Percentiles rank a stretch among this genome's conserved stretches.
These are phyloP conservation scores for Alternaria alternata DNA, from an alignment of 2,329 filamentous ascomycete genomes.

Conservation along the genomic window DNA sequence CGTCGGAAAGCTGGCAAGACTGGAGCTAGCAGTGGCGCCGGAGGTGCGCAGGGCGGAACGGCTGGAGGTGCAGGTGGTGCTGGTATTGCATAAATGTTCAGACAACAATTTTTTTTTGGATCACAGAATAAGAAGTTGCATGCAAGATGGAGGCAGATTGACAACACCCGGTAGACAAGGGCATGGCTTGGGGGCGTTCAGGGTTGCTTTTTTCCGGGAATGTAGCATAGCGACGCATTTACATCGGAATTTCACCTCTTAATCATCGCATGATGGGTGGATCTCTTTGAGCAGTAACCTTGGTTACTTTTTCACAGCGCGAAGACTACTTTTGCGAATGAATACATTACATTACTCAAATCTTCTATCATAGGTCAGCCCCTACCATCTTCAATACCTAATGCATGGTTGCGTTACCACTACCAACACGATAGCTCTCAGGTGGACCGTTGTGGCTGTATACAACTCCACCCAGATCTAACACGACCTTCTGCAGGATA, in stretches of 20 bases:
- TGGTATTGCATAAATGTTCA: neutral
- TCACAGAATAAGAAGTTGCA: neutral
- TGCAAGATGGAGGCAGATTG: neutral
- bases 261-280: neutral
- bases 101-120: neutral
- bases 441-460: conserved; percentile 48
- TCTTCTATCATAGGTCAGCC: neutral
- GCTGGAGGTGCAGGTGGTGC: conserved; percentile 17
- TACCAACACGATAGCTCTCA: conserved; percentile 49
- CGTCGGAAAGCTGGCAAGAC: conserved; percentile 40
- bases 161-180: neutral
- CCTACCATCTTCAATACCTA: neutral
- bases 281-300: neutral
- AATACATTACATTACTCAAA: neutral
- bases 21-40: conserved; percentile 9
- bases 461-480: conserved; percentile 46
- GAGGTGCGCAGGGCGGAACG: conserved; percentile 5
- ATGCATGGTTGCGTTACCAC: conserved; percentile 18
- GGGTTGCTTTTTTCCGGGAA: neutral
- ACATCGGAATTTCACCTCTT: neutral
- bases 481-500: conserved; percentile 47
- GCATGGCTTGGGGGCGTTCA: neutral
- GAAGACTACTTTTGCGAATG: neutral
- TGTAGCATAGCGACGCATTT: neutral
- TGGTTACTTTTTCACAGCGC: neutral